Evolutionary conservation across 2,329 filamentous ascomycete genomes (phyloP).

Genomic region (Sporothrix inflata): DNA sequence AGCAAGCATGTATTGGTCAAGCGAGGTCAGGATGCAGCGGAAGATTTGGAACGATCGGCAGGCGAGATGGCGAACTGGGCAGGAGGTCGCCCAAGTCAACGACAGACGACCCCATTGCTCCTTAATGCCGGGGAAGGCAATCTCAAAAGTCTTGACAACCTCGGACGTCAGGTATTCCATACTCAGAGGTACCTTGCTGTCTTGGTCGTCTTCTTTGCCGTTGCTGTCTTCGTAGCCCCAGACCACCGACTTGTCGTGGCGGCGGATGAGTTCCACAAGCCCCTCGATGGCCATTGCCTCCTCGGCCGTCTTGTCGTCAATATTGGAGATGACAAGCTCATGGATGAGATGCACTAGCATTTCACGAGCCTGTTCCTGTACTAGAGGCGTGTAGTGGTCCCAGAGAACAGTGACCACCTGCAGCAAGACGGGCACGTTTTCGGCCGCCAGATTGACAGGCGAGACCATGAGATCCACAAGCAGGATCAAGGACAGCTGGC

Average conservation of each 20-base stretch:
- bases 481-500: constrained; percentile 89
- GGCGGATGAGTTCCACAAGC: constrained; percentile 83
- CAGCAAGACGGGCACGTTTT: constrained; percentile 81
- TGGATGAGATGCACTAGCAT: constrained; percentile 98
- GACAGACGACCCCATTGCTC: constrained; percentile 91
- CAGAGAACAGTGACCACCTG: constrained; percentile 93
- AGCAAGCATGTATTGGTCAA: constrained; percentile 92
- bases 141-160: constrained; percentile 81
- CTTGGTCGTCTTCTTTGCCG: constrained; percentile 71
- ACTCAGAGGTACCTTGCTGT: constrained; percentile 78
- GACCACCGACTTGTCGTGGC: constrained; percentile 80
- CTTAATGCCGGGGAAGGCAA: constrained; percentile 82
- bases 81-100: constrained; percentile 94
- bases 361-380: constrained; percentile 94
- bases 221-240: constrained; percentile 96
- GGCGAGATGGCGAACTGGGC: constrained; percentile 89
- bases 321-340: constrained; percentile 80
- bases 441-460: constrained; percentile 75
- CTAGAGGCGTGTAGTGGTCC: constrained; percentile 94
- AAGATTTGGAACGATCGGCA: constrained; percentile 98
- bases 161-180: constrained; percentile 85
- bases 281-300: constrained; percentile 78
- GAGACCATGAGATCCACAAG: constrained; percentile 96
- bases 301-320: constrained; percentile 69
- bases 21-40: constrained; percentile 84